Conservation (phyloP, 192 early-diverging fungal genomes). For the Piromyces finnis region DNA sequence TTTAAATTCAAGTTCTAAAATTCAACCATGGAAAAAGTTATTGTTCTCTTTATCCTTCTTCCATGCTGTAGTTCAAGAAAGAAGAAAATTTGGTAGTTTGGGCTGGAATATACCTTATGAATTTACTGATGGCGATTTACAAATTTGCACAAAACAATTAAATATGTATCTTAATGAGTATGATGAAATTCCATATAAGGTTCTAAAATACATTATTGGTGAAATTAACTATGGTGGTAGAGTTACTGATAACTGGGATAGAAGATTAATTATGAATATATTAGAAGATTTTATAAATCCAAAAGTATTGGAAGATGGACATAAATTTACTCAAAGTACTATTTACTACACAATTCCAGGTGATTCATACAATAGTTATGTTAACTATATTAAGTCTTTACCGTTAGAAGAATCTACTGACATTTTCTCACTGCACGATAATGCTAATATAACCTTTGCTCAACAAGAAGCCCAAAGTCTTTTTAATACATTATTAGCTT, state of each 20-base stretch:
- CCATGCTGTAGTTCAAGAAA: constrained; percentile 37
- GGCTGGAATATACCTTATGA: constrained; percentile 42
- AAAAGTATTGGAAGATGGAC: constrained; percentile 24
- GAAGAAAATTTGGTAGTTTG: constrained; percentile 32
- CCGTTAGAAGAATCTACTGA: constrained; percentile 39
- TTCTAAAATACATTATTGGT: constrained; percentile 13
- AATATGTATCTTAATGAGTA: constrained; percentile 46
- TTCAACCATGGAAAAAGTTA: constrained; percentile 27
- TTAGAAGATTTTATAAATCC: constrained; percentile 30
- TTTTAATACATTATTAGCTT: constrained; percentile 23
- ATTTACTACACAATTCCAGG: constrained; percentile 22
- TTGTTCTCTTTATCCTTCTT: constrained; percentile 35
- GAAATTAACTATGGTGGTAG: constrained; percentile 45
- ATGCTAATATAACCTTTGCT: constrained; percentile 43
- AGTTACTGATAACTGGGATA: constrained; percentile 37
- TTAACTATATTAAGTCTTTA: constrained; percentile 26
- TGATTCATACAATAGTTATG: constrained; percentile 18
- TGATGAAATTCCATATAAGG: constrained; percentile 33
- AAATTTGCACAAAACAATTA: constrained; percentile 32
- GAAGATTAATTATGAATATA: constrained; percentile 37
- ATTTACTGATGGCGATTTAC: constrained; percentile 30
- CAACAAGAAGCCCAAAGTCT: constrained; percentile 35
- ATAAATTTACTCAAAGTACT: constrained; percentile 21
- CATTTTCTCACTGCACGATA: constrained; percentile 40
- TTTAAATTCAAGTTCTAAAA: constrained; percentile 17